Evolutionary conservation across 225 moss, liverwort and hornwort genomes (phyloP).

Genomic region (Rhytidiadelphus loreus): DNA sequence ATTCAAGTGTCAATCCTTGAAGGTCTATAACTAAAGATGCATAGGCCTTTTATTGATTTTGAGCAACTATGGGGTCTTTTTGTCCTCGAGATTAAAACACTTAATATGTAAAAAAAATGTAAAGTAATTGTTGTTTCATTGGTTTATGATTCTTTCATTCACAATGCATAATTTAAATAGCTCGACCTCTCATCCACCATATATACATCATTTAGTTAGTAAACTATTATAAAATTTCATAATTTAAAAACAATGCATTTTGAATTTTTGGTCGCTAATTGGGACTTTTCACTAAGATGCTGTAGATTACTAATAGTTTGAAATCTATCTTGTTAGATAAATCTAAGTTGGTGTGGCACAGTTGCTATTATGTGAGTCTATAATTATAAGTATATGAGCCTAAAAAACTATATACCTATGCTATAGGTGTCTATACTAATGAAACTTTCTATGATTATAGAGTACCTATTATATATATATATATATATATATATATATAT

Average conservation of each 20-base stretch:
- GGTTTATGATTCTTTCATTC: neutral
- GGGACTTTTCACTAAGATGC: accelerated
- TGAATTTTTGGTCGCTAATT: neutral
- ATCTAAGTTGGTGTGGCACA: accelerated
- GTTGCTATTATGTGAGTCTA: too few relatives aligned
- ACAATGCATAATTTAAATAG: neutral
- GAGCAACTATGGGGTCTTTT: accelerated
- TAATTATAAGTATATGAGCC: too few relatives aligned
- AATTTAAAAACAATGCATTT: neutral
- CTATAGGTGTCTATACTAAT: too few relatives aligned
- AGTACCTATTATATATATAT: too few relatives aligned
- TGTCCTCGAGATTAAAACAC: too few relatives aligned
- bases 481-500: too few relatives aligned
- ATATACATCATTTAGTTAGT: too few relatives aligned
- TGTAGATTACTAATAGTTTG: accelerated
- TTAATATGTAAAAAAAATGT: too few relatives aligned
- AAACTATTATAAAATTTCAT: too few relatives aligned
- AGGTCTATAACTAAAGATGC: neutral
- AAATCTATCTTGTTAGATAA: neutral
- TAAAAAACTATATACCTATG: too few relatives aligned
- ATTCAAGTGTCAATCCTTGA: neutral
- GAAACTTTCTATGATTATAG: too few relatives aligned
- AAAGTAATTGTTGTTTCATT: too few relatives aligned
- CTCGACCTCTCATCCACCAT: neutral
- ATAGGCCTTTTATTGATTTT: neutral